Conservation (phyloP, 192 early-diverging fungal genomes). For the Gaertneriomyces sp. region DNA sequence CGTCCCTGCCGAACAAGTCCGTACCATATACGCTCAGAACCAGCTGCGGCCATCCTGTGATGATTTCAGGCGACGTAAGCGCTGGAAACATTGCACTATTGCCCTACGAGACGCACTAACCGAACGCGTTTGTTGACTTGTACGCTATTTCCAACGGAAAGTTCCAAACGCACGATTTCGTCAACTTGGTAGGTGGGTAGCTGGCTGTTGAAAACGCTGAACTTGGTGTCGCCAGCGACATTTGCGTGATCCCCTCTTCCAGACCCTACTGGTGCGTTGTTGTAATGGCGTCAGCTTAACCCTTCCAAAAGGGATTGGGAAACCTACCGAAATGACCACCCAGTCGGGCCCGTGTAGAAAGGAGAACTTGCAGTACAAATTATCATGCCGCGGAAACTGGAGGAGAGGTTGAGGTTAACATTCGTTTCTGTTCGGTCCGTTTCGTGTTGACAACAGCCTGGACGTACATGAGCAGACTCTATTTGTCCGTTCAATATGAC, state of each 20-base stretch:
- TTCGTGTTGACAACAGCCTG: neutral
- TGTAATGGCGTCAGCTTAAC: neutral
- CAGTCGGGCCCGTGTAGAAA: conserved; percentile 57
- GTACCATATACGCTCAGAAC: conserved; percentile 56
- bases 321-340: conserved; percentile 42
- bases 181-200: conserved; percentile 21
- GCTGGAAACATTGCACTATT: conserved; percentile 7
- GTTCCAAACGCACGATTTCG: conserved; percentile 57
- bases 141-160: conserved; percentile 59
- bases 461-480: conserved; percentile 51
- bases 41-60: conserved; percentile 56
- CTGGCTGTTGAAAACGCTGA: conserved; percentile 24
- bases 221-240: conserved; percentile 27
- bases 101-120: conserved; percentile 15
- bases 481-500: conserved; percentile 53
- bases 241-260: conserved; percentile 59
- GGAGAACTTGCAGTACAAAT: conserved; percentile 61
- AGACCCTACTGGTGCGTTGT: conserved; percentile 36
- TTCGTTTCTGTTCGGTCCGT: neutral
- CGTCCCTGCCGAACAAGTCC: conserved; percentile 60
- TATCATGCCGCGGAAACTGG: conserved; percentile 53
- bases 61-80: neutral
- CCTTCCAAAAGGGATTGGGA: too few relatives aligned
- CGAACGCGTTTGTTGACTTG: conserved; percentile 56
- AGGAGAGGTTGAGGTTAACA: neutral